Evolutionary conservation across 1,284 basidiomycete genomes (phyloP), one percentile per base, ranked within the genome.

Genomic region (Cutaneotrichosporon curvatum): DNA sequence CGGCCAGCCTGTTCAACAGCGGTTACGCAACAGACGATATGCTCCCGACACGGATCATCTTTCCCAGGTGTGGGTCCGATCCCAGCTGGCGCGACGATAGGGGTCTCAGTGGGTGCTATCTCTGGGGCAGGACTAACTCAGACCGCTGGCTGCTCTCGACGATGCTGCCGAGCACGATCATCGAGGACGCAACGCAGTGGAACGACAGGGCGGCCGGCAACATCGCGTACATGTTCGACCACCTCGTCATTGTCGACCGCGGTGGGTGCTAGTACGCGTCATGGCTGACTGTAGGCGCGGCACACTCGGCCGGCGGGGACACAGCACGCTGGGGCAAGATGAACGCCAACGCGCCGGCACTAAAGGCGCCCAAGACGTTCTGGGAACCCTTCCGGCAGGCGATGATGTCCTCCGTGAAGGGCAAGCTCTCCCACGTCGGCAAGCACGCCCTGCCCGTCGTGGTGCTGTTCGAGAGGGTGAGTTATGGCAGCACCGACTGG

Each of bases 181-280:
- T 71, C 37, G 65, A 69, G 43, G 67, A 69, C 47, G 46, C 50
- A 25, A 51, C 42, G 25, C 57, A 52, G 11, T 70, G 61, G 60
- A 44, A 53, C 9, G 61, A 63, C 38, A 47, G 61, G 14, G 55
- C 56, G 5, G 42, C 40, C 1, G 51, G 52, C 9, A 65, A 61
- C n/a, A 36, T 65, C 16, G 46, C 57, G 0, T 48, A 62, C n/a
- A 40, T 69, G 4, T 56, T 70, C 14, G 69, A 71, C 35, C 56
- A 55, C 25, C 59, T 61, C 7, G 64, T 71, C 15, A 63, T 71
- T 28, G 58, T 71, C 8, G 69, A 71, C 48, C 58, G 69, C 25
- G 58, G 68, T 65, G 35, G 47, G 64, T 59, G 19, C 2, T 4
- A 6, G 14, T 11, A 6, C 22, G n/a, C 9, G 4, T 12, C 32